Conservation (phyloP, 108 stramenopile genomes). For the Pseudonitzschia multistriata region DNA sequence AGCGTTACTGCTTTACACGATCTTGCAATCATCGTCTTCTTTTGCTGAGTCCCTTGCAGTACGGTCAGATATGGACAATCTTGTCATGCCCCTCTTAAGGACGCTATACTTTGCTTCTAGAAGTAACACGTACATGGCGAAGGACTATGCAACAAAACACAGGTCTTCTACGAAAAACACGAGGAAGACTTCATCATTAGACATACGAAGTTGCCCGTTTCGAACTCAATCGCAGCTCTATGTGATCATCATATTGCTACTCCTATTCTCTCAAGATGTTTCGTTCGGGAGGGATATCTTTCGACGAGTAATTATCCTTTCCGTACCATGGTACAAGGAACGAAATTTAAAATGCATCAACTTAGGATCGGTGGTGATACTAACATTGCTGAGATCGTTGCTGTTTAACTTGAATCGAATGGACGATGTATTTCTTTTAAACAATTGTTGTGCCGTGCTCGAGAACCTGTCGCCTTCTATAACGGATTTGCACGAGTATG, state of each 20-base stretch:
- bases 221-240: constrained; percentile 81
- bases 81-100: constrained; percentile 70
- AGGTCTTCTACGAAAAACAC: neutral
- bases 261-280: constrained; percentile 80
- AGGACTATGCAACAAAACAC: constrained; percentile 17
- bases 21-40: constrained; percentile 62
- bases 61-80: constrained; percentile 66
- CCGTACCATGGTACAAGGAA: constrained; percentile 81
- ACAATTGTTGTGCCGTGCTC: constrained; percentile 79
- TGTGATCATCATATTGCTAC: constrained; percentile 75
- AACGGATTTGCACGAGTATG: constrained; percentile 64
- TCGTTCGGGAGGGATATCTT: constrained; percentile 82
- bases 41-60: constrained; percentile 68
- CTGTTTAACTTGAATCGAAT: constrained; percentile 71
- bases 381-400: constrained; percentile 66
- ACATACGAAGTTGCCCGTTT: constrained; percentile 54
- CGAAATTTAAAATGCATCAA: constrained; percentile 58
- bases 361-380: constrained; percentile 67
- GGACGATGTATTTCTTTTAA: constrained; percentile 72
- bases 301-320: constrained; percentile 46
- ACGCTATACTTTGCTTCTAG: constrained; percentile 47
- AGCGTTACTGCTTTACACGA: constrained; percentile 66
- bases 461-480: constrained; percentile 68
- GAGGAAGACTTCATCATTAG: neutral
- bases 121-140: constrained; percentile 28